A percentile compares a stretch with the other conserved stretches of the same genome.
These are phyloP conservation scores for Selaginella moellendorffii DNA, from an alignment of 75 land plant species.

Conservation along the genomic window DNA sequence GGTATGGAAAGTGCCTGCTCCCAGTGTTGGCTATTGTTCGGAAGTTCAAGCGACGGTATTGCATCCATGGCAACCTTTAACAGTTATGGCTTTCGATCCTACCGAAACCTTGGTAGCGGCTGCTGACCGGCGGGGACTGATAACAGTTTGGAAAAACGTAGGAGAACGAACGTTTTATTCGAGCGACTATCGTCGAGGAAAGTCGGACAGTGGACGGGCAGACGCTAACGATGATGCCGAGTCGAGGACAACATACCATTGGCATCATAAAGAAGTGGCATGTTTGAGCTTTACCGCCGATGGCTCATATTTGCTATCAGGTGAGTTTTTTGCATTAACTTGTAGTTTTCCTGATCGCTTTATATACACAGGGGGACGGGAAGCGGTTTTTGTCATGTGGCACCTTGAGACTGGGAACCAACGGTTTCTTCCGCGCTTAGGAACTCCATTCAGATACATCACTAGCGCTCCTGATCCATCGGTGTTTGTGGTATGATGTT, in stretches of 20 bases:
- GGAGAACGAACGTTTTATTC: conserved; percentile 25
- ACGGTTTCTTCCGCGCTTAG: conserved; percentile 74
- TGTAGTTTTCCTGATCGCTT: not conserved
- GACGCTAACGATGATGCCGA: conserved; percentile 60
- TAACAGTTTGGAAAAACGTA: conserved; percentile 77
- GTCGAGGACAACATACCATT: conserved; percentile 68
- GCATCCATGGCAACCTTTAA: conserved; percentile 54
- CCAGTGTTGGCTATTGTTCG: conserved; percentile 14
- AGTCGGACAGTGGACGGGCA: not conserved
- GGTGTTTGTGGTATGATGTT: conserved; percentile 70
- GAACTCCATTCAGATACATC: conserved; percentile 53
- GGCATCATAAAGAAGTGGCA: conserved; percentile 67
- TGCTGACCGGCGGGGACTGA: conserved; percentile 70
- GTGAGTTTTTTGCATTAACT: conserved; percentile 16
- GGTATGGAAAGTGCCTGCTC: conserved; percentile 50
- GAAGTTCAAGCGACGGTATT: conserved; percentile 28
- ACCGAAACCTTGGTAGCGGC: conserved; percentile 68
- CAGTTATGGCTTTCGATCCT: conserved; percentile 69
- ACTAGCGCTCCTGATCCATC: conserved; percentile 52
- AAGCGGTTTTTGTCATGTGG: conserved; percentile 91
- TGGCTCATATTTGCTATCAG: conserved; percentile 77
- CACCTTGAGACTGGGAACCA: conserved; percentile 83
- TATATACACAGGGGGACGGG: conserved; percentile 49
- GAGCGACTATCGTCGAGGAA: conserved; percentile 5
- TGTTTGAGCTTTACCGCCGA: conserved; percentile 63